Base-by-base conservation (phyloP, 352 stramenopile genomes). In the Phytophthora multivora region DNA sequence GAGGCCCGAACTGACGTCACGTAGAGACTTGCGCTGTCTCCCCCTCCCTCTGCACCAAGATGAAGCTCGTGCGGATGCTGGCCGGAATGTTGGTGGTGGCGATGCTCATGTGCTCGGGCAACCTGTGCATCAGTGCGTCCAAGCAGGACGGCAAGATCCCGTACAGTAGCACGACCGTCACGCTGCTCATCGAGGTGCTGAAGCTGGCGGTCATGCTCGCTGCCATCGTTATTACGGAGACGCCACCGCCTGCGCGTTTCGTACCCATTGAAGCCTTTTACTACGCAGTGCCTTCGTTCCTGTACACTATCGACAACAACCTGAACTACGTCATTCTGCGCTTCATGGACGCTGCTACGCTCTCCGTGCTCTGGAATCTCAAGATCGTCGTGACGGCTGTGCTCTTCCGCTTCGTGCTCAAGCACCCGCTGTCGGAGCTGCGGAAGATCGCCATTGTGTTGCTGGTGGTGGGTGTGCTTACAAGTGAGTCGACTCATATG, bases 221-320 rank as follows among this genome's bases (percentile, higher is more conserved):
- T 1, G 73, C 66, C 0, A 80, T 93, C 55, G 48, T 79, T 21
- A 65, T 59, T 30, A 72, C 75, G 15, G 64, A 72, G 28, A 74
- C 80, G 40, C 64, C 69, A 16, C 35, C 61, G 43, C 81, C 83
- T 4, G 26, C 71, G 12, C 69, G 63, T 16, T 73, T 95, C 13
- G 71, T 82, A 30, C 53, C 82, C 19, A 69, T 73, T 19, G 81
- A 93, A 48, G 70, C 66, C 18, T 71, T 86, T 26, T 89, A 84
- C 63, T 95, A 93, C 73, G 87, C 87, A 15, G 72, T 92, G 40
- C 87, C 87, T 7, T 90, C 87, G n/a, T 76, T 93, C 38, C 77
- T 95, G 25, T 95, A 95, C 66, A 81, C 83, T 67, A 79, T 95
- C 63, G 87, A 95, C 73, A 95, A 94, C 75, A 95, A 95, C 64